Conservation (phyloP, 495 filamentous ascomycete genomes). For the Penicillium samsonianum region DNA sequence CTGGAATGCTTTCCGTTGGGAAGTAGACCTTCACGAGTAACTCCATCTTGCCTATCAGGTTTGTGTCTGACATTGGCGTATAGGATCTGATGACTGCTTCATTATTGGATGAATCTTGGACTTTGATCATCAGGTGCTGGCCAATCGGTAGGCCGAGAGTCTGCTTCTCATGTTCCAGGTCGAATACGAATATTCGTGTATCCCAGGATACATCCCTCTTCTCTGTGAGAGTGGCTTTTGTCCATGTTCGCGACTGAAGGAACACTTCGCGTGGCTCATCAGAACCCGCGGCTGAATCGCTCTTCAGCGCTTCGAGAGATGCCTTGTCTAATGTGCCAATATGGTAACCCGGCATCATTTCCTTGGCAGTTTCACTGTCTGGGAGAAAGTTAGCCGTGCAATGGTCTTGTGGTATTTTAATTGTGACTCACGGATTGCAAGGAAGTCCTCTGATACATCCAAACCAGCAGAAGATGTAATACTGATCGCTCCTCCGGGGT, state of each 20-base stretch:
- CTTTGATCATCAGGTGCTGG: conserved; percentile 86
- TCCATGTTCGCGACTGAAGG: conserved; percentile 72
- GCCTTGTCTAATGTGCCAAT: conserved; percentile 72
- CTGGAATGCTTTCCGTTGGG: conserved; percentile 55
- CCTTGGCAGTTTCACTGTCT: conserved; percentile 92
- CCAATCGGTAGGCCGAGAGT: conserved; percentile 79
- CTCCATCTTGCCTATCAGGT: conserved; percentile 62
- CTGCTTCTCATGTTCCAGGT: conserved; percentile 72
- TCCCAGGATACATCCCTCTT: conserved; percentile 75
- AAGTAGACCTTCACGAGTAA: conserved; percentile 89
- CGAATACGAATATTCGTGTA: conserved; percentile 80
- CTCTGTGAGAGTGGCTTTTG: conserved; percentile 61
- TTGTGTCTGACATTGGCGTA: conserved; percentile 75
- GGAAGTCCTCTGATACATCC: conserved; percentile 90
- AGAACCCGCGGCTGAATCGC: conserved; percentile 23
- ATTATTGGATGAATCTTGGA: conserved; percentile 63
- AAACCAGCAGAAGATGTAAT: conserved; percentile 82
- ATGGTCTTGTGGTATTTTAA: background rate
- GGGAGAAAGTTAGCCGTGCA: conserved; percentile 14
- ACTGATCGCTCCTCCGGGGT: conserved; percentile 87
- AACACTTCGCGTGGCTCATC: conserved; percentile 58
- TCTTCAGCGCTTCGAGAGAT: conserved; percentile 53
- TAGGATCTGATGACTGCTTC: conserved; percentile 84
- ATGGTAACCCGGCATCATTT: conserved; percentile 88
- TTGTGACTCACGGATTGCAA: conserved; percentile 78